Base-by-base conservation (phyloP, 2,329 filamentous ascomycete species). In the Talaromyces sp. region DNA sequence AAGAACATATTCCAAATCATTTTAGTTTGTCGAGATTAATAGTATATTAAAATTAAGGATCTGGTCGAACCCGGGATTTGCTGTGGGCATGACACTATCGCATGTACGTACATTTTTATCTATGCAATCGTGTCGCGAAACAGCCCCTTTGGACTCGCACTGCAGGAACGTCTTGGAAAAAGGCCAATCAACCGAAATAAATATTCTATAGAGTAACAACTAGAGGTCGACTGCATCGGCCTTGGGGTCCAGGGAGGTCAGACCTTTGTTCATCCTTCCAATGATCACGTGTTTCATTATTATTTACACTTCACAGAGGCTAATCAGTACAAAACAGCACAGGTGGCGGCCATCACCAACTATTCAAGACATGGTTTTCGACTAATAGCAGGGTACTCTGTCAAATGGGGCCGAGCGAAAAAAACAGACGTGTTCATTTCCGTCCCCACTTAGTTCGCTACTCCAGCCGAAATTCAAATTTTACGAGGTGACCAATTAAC, bases 211-310 rank as follows among this genome's bases (percentile, higher is more conserved):
- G 23, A 23, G 23, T 23, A 23, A 23, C 23, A 23, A 23, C 23
- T 23, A 23, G 23, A 23, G 23, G 23, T 23, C 23, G 23, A 23
- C 23, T 23, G 23, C 23, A 23, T 23, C 23, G 23, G 50, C 16
- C 27, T 31, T 53, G 50, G 50, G 50, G 50, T 47, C 50, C 50
- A 10, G 16, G 50, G 18, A 6, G 27, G 28, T 53, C 18, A 53
- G 50, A 53, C 18, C 12, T 53, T 53, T 53, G 50, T 53, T 53
- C 50, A 53, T 53, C 50, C 50, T 53, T 53, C 50, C 27, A 53
- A 23, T 23, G 23, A 23, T 23, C 23, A 23, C 23, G 23, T 23
- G 23, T 23, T 23, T 23, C 23, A 23, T 23, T 23, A 23, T 23
- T 23, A 23, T 23, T 23, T 23, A 23, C 23, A 23, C 23, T 23